Percentiles rank a stretch among this genome's conserved stretches.
phyloP scores from a whole-genome alignment of 345 rosid genomes.

The Trapa bicornis region DNA sequence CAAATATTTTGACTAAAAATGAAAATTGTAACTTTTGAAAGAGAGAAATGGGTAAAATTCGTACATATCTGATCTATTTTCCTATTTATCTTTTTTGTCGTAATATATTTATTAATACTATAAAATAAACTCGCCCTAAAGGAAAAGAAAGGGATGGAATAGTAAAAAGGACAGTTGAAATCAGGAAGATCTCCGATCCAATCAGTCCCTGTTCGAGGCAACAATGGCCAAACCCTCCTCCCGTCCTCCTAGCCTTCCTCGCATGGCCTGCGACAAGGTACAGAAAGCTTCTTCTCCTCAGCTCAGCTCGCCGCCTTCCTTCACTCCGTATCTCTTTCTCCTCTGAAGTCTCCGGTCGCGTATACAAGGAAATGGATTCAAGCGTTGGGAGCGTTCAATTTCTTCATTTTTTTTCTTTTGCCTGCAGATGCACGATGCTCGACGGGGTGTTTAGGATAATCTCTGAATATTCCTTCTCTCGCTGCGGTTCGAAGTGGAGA shows the following conservation, averaged over 20 bases:
- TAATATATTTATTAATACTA: no score
- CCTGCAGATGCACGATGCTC: neutral
- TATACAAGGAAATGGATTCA: neutral
- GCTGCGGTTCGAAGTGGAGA: neutral
- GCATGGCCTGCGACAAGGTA: conserved; percentile 3
- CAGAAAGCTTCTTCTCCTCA: neutral
- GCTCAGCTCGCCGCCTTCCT: neutral
- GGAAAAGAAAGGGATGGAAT: neutral
- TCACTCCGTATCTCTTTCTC: neutral
- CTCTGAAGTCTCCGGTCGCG: neutral
- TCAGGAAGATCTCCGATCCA: neutral
- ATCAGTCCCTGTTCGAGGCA: neutral
- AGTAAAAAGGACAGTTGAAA: neutral
- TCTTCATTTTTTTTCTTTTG: neutral
- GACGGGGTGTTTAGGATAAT: neutral
- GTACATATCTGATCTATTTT: no score
- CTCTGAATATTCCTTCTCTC: neutral
- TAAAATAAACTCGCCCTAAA: no score
- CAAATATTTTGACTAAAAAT: no score
- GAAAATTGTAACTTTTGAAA: no score
- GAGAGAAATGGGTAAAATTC: no score
- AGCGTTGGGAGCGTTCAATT: neutral
- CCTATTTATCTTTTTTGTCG: no score
- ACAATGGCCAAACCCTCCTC: conserved; percentile 7
- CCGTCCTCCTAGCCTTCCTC: neutral